These are phyloP conservation scores for Phoma sp. DNA, from an alignment of 2,329 filamentous ascomycete genomes.

Conservation along the genomic window DNA sequence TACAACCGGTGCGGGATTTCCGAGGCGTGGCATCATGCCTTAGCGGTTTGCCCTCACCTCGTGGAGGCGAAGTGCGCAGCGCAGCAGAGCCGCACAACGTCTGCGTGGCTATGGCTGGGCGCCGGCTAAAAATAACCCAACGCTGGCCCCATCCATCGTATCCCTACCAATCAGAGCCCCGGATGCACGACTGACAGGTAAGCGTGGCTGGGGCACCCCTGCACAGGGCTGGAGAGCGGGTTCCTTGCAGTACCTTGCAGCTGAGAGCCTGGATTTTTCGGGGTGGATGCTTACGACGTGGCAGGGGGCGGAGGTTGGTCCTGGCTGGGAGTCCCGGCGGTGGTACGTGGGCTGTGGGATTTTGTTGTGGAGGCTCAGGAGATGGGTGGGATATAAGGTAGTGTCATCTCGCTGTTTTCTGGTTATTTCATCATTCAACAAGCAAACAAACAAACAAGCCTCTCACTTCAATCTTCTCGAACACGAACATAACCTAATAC, in stretches of 20 bases:
- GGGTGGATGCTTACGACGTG: background rate
- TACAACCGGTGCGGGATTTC: constrained; percentile 5
- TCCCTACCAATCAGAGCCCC: background rate
- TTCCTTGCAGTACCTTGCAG: constrained; percentile 17
- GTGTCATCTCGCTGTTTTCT: background rate
- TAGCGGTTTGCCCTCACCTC: background rate
- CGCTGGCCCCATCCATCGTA: background rate
- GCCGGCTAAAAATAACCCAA: constrained; percentile 3
- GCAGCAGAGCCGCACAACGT: constrained; percentile 10
- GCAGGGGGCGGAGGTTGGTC: constrained; percentile 13
- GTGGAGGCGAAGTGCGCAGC: constrained; percentile 7
- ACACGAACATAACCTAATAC: background rate
- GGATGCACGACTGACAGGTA: background rate
- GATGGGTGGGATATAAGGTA: background rate
- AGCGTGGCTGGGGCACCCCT: constrained; percentile 1
- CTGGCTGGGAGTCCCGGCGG: constrained; percentile 5
- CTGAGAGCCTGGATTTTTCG: background rate
- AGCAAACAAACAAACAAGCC: background rate
- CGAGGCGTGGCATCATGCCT: background rate
- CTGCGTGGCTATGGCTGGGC: background rate
- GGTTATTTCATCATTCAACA: background rate
- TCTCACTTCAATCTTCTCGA: background rate
- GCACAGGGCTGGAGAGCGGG: background rate
- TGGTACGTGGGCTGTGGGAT: constrained; percentile 12
- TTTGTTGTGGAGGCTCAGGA: background rate